Percentiles rank a stretch among this genome's conserved stretches.
Conservation (phyloP, 768 basidiomycete species). For the Mycena olivaceomarginata region DNA sequence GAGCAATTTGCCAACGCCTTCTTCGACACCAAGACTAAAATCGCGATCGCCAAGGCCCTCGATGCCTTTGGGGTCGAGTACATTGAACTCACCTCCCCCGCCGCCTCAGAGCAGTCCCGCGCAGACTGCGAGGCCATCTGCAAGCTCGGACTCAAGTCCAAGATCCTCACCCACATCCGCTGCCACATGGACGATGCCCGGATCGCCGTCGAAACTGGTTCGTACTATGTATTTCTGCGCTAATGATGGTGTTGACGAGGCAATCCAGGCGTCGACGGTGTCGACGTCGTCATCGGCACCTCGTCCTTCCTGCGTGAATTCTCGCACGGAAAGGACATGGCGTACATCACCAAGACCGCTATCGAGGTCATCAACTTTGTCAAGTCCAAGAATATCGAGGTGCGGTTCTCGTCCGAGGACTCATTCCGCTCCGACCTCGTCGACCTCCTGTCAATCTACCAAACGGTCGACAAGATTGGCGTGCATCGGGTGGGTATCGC, state of each 20-base stretch:
- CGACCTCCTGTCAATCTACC: conserved; percentile 98
- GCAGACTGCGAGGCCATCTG: conserved; percentile 98
- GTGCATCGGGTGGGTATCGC: conserved; percentile 99
- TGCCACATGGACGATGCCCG: conserved; percentile 99
- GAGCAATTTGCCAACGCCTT: conserved; percentile 99
- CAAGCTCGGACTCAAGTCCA: conserved; percentile 96
- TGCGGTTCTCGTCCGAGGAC: conserved; percentile 99
- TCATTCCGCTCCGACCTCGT: conserved; percentile 99
- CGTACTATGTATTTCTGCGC: conserved; percentile 41
- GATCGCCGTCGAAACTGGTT: conserved; percentile 98
- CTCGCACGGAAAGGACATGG: conserved; percentile 99
- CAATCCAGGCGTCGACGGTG: conserved; percentile 92
- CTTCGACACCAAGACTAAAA: conserved; percentile 99
- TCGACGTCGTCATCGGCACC: conserved; percentile 99
- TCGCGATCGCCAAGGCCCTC: conserved; percentile 97
- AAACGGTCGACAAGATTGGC: conserved; percentile 99
- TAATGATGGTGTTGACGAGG: neutral
- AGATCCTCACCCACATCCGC: conserved; percentile 98
- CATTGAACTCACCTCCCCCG: conserved; percentile 99
- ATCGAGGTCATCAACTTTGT: conserved; percentile 99
- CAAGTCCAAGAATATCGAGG: conserved; percentile 99
- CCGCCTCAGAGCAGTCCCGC: conserved; percentile 96
- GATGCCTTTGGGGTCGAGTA: conserved; percentile 99
- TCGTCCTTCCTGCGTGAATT: conserved; percentile 99
- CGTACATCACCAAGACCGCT: conserved; percentile 99